Conservation (phyloP, 1,139 yeast species). For the Saccharomyces hybrid region DNA sequence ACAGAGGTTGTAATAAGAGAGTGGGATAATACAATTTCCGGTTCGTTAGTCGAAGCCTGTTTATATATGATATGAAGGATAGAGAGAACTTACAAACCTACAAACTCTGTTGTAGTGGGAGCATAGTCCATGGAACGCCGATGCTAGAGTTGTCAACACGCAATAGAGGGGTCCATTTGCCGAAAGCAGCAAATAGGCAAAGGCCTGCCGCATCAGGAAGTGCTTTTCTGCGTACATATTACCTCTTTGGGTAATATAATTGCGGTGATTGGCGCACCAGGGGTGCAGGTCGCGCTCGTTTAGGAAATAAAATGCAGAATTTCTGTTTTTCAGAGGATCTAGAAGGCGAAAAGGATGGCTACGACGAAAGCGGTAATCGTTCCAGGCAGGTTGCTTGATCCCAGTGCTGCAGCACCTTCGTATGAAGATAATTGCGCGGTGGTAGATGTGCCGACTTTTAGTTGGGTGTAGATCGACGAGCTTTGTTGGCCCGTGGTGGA, state of each 20-base stretch:
- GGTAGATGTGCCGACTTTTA: not conserved
- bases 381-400: not conserved
- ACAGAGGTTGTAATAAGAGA: not conserved
- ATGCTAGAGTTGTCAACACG: not conserved
- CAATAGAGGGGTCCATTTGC: not conserved
- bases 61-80: not conserved
- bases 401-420: not conserved
- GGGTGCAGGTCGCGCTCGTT: constrained; percentile 1
- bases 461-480: not conserved
- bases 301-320: not conserved
- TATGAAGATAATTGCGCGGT: not conserved
- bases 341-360: not conserved
- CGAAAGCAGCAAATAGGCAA: not conserved
- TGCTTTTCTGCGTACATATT: not conserved
- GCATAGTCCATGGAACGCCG: not conserved
- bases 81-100: not conserved
- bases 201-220: not conserved
- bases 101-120: not conserved
- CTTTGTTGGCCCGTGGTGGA: not conserved
- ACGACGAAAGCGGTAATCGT: not conserved
- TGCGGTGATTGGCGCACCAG: not conserved
- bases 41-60: not conserved
- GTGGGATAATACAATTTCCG: not conserved
- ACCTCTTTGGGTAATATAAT: not conserved
- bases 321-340: not conserved